Evolutionary conservation across 495 filamentous ascomycete species (phyloP).

Genomic region (Echria macrotheca): DNA sequence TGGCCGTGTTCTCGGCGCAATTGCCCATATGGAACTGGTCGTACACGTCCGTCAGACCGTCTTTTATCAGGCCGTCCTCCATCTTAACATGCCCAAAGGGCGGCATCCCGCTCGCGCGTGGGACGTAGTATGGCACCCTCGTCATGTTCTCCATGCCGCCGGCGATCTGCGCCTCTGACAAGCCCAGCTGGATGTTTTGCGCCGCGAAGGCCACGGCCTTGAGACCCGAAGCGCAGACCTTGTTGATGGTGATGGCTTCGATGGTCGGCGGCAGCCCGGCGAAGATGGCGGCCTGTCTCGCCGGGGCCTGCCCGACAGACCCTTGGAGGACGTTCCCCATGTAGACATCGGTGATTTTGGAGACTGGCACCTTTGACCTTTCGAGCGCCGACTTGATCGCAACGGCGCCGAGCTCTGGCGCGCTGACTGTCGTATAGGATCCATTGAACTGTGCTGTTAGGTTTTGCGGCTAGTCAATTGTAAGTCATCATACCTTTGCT

Average conservation of each 20-base stretch:
- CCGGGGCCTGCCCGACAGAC: conserved; percentile 79
- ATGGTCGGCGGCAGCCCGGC: conserved; percentile 73
- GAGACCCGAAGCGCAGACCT: conserved; percentile 91
- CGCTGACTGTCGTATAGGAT: conserved; percentile 73
- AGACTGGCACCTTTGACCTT: conserved; percentile 72
- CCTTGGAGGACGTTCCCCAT: conserved; percentile 96
- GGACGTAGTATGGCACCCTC: conserved; percentile 84
- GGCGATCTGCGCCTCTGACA: conserved; percentile 79
- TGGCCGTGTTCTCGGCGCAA: conserved; percentile 93
- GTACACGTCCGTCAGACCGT: conserved; percentile 95
- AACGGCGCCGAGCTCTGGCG: conserved; percentile 74
- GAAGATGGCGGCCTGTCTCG: conserved; percentile 83
- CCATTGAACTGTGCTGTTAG: conserved; percentile 98
- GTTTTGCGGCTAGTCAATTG: too few relatives aligned
- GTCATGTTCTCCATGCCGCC: conserved; percentile 99
- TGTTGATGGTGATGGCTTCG: conserved; percentile 90
- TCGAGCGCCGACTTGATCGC: conserved; percentile 84
- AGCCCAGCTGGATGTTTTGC: conserved; percentile 86
- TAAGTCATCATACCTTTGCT: conserved; percentile 75
- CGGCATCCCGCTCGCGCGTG: conserved; percentile 67
- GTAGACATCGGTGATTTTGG: conserved; percentile 82
- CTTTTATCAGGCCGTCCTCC: conserved; percentile 90
- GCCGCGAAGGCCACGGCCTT: conserved; percentile 89
- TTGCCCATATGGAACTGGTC: conserved; percentile 96
- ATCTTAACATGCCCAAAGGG: conserved; percentile 79